Percentiles rank a stretch among this genome's conserved stretches.
phyloP scores from a whole-genome alignment of 225 moss, liverwort and hornwort species.

The Ulota crispa region DNA sequence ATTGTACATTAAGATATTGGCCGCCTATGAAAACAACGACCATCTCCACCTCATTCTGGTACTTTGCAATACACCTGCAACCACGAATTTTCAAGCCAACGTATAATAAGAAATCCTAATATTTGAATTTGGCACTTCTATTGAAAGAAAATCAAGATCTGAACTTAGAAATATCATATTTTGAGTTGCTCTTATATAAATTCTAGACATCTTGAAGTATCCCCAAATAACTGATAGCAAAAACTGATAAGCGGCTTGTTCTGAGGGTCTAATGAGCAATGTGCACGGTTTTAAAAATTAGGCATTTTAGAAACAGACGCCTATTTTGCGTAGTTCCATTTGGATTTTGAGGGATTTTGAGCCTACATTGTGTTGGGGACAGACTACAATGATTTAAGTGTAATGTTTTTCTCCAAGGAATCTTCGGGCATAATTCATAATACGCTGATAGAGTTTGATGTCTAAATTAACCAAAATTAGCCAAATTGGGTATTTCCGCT shows the following conservation, averaged over 20 bases:
- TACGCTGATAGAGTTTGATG: too few relatives aligned
- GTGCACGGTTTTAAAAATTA: too few relatives aligned
- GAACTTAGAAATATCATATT: neutral
- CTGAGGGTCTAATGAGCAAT: neutral
- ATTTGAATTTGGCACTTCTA: neutral
- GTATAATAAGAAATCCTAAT: neutral
- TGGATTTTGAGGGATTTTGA: too few relatives aligned
- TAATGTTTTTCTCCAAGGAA: too few relatives aligned
- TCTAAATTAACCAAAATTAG: too few relatives aligned
- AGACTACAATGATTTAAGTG: too few relatives aligned
- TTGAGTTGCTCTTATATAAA: neutral
- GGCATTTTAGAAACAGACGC: too few relatives aligned
- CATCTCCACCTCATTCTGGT: slow-evolving; percentile 32
- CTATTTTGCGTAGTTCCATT: too few relatives aligned
- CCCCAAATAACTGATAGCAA: neutral
- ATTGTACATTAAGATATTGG: slow-evolving; percentile 29
- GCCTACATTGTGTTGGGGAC: too few relatives aligned
- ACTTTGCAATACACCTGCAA: slow-evolving; percentile 58
- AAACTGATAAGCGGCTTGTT: neutral
- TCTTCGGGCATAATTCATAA: too few relatives aligned
- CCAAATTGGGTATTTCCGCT: too few relatives aligned
- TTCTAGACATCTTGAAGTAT: neutral
- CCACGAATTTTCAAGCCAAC: neutral
- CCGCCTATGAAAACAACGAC: neutral
- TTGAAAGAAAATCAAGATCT: neutral